Evolutionary conservation across 352 stramenopile species (phyloP), one percentile per base, ranked within the genome.

Genomic region (Phytopythium montanum): DNA sequence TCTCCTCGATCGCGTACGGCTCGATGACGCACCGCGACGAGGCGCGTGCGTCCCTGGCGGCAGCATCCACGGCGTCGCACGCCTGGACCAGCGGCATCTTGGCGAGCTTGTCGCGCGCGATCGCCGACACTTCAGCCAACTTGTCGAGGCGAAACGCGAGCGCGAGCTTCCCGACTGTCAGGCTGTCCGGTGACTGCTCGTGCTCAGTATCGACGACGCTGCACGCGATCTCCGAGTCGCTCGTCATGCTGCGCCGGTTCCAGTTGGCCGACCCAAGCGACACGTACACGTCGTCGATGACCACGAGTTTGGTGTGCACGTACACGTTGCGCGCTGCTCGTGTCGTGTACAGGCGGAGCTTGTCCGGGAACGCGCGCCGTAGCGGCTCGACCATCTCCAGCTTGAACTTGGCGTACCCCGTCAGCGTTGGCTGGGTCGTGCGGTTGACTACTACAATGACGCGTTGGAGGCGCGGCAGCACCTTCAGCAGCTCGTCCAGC

Each of bases 201-300:
- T 65, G 59, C 41, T 76, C 66, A 41, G 72, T 68, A 51, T 86
- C 77, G 19, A 90, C 63, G 23, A 90, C 63, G 53, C 73, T 76
- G 29, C 77, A 64, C n/a, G 65, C 76, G 38, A 90, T 82, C 60
- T 90, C 79, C 45, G 74, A 74, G 66, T 89, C 80, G 36, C 66
- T 82, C 41, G 78, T 87, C 64, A 91, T 86, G 54, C 82, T 96
- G 34, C 92, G 85, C 52, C 95, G 85, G 63, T 97, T 97, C 69
- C 95, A 97, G 72, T 97, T 97, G 54, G 87, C 78, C 38, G 85
- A 96, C 13, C 91, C 88, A 52, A 97, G 80, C 0, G 92, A 87
- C 41, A 85, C 68, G 46, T 89, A 87, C 49, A 89, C 79, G 58
- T 97, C 91, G 65, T 98, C 92, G 26, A 91, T 58, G 49, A 94